Conservation (phyloP, 2,329 filamentous ascomycete species). For the Neocucurbitaria cava region DNA sequence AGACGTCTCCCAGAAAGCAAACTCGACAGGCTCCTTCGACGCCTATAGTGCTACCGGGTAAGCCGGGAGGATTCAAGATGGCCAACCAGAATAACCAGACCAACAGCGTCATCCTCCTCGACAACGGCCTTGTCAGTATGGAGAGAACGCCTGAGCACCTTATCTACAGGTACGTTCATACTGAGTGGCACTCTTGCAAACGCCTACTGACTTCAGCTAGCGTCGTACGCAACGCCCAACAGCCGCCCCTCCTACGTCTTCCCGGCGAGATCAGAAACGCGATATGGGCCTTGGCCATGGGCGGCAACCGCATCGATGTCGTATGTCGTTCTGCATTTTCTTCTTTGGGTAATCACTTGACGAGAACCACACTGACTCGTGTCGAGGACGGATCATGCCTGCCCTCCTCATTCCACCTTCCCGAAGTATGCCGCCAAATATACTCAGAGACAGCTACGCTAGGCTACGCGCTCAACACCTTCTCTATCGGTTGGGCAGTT, state of each 20-base stretch:
- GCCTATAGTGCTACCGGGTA: not conserved
- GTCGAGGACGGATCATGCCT: not conserved
- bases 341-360: too few relatives aligned
- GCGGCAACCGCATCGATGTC: not conserved
- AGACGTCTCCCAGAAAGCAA: not conserved
- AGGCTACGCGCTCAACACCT: constrained; percentile 12
- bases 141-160: not conserved
- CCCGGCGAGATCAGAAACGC: constrained; percentile 12
- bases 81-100: not conserved
- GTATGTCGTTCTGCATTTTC: too few relatives aligned
- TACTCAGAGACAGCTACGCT: constrained; percentile 20
- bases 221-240: not conserved
- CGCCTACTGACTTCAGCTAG: not conserved
- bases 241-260: constrained; percentile 20
- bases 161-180: not conserved
- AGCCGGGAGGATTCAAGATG: not conserved
- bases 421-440: constrained; percentile 15
- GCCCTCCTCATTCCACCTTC: constrained; percentile 13
- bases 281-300: constrained; percentile 19
- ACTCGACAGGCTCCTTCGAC: not conserved
- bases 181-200: not conserved
- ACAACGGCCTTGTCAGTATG: constrained; percentile 3
- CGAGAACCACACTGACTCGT: too few relatives aligned
- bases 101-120: not conserved
- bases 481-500: constrained; percentile 3